These are phyloP conservation scores for Chrysoporthe austroafricana DNA, from an alignment of 2,329 filamentous ascomycete genomes.

Conservation along the genomic window DNA sequence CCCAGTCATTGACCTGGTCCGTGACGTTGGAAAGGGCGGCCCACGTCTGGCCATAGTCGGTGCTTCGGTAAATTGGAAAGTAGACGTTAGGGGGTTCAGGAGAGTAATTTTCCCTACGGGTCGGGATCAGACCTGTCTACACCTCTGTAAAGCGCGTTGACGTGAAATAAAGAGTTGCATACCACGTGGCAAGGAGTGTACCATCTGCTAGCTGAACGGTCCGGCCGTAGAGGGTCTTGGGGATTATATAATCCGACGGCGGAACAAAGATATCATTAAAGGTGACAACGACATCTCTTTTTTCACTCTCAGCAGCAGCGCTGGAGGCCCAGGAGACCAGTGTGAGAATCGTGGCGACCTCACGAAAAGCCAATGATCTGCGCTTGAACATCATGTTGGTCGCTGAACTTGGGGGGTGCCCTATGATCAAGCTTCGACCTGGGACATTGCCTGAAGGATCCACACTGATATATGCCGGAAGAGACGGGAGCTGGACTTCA, in stretches of 20 bases:
- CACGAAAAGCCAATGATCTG: neutral
- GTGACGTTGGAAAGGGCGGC: constrained; percentile 62
- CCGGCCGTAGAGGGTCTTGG: constrained; percentile 4
- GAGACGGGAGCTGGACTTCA: neutral
- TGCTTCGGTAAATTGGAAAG: constrained; percentile 57
- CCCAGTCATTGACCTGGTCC: constrained; percentile 67
- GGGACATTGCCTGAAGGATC: neutral
- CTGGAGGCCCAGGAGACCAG: neutral
- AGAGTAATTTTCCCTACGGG: constrained; percentile 2
- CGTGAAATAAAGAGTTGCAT: neutral
- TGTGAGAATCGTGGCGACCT: neutral
- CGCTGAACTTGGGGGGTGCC: neutral
- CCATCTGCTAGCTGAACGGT: constrained; percentile 7
- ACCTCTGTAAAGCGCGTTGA: neutral
- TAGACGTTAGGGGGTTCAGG: constrained; percentile 28
- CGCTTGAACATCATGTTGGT: neutral
- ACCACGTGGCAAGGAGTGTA: constrained; percentile 6
- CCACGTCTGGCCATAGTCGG: constrained; percentile 62
- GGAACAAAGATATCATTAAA: constrained; percentile 8
- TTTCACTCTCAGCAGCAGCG: neutral
- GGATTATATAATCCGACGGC: neutral
- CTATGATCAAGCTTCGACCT: neutral
- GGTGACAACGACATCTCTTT: constrained; percentile 3
- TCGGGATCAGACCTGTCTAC: neutral
- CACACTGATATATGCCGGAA: neutral